Evolutionary conservation across 2,329 filamentous ascomycete species (phyloP).

Genomic region (Microsporum ferrugineum): DNA sequence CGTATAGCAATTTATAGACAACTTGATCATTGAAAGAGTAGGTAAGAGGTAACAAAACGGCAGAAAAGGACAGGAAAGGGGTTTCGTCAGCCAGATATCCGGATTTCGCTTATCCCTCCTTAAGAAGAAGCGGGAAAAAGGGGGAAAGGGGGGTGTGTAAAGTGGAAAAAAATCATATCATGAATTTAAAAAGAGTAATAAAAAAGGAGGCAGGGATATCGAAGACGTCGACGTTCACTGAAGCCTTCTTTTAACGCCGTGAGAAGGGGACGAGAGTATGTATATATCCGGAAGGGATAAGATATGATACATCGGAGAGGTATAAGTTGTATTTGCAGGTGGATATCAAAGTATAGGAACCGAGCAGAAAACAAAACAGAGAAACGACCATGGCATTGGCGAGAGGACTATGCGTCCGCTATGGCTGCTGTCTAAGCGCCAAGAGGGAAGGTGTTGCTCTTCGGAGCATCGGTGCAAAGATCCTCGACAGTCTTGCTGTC

Average conservation of each 20-base stretch:
- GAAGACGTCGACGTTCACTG: not conserved
- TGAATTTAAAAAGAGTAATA: constrained; percentile 1
- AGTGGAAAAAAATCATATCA: not conserved
- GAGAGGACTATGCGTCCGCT: not conserved
- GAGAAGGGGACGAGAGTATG: not conserved
- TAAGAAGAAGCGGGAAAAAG: not conserved
- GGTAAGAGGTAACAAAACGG: not conserved
- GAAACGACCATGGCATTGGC: not conserved
- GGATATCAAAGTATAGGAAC: not conserved
- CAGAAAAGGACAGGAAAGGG: not conserved
- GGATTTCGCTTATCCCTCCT: not conserved
- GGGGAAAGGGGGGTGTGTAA: not conserved
- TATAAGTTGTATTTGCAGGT: not conserved
- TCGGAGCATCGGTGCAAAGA: constrained; percentile 6
- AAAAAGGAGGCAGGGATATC: not conserved
- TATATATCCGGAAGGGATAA: not conserved
- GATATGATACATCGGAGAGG: not conserved
- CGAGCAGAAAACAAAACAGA: not conserved
- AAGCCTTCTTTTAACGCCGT: not conserved
- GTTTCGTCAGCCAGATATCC: not conserved
- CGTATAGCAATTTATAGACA: not conserved
- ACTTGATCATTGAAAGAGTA: constrained; percentile 1
- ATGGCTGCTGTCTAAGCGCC: constrained; percentile 4
- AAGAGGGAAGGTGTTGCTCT: constrained; percentile 12
- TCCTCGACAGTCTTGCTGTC: constrained; percentile 8